Evolutionary conservation across 345 rosid genomes (phyloP), one percentile per base, ranked within the genome.

Genomic region (Populus alba): DNA sequence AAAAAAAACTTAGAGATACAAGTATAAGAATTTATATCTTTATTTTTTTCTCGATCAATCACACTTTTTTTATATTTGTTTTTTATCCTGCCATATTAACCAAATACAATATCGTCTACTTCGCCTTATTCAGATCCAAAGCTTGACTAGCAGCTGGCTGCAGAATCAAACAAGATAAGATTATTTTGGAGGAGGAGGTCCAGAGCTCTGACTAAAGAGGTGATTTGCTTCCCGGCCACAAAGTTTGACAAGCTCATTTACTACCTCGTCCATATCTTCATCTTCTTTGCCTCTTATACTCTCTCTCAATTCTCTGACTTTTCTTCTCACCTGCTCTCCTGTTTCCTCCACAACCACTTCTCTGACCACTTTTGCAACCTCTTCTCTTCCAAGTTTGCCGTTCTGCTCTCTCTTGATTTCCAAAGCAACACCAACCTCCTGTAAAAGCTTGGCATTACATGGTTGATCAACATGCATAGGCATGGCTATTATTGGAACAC

Each of bases 381-480:
- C 84, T 51, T 65, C 68, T 17, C 78, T 73, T 15, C 66, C 55
- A n/a, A 81, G 15, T 39, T 55, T 73, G 3, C 85, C 86, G 2
- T 65, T 31, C 37, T 35, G 6, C 7, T 79, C 82, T 57, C 83
- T 81, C 49, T 49, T 75, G 29, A 75, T 83, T 74, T 79, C 82
- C 20, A 68, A 18, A 8, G 91, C 97, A 27, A 81, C 82, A 70
- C 83, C 88, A 88, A 94, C 87, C 8, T 79, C 83, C 67, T 82
- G 83, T 57, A 81, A 70, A 53, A 84, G 11, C 62, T 78, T 82
- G 7, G 85, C 80, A 41, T 85, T 87, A 11, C 78, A 0, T 10
- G 83, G 86, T 66, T 85, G 86, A 71, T 85, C 88, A 15, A 81
- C 41, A 12, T 81, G 81, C 85, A 85, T 76, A 0, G 87, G 87